Evolutionary conservation across 768 basidiomycete genomes (phyloP).

Genomic region (Podaxis sp.): DNA sequence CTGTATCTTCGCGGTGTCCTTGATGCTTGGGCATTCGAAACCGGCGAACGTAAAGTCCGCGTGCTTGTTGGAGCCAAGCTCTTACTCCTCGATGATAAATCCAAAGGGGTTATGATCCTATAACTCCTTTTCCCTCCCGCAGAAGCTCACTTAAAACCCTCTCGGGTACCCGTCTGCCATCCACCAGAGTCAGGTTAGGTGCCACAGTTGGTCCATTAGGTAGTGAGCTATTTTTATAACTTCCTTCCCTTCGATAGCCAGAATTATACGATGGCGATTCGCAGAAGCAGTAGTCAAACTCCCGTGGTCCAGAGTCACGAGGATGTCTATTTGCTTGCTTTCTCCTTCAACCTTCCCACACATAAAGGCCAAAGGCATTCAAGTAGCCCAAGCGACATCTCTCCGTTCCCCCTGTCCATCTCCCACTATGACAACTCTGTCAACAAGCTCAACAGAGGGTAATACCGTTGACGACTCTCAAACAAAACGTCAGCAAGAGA

Average conservation of each 20-base stretch:
- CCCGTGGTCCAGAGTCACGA: neutral
- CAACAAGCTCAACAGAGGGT: conserved; percentile 1
- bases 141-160: neutral
- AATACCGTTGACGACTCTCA: conserved; percentile 1
- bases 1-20: conserved; percentile 50
- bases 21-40: conserved; percentile 47
- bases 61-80: conserved; percentile 49
- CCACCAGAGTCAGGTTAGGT: neutral
- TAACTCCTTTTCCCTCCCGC: conserved; percentile 18
- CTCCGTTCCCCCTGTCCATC: neutral
- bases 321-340: neutral
- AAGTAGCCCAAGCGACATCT: neutral
- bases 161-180: neutral
- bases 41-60: conserved; percentile 35
- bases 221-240: neutral
- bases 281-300: neutral
- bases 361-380: neutral
- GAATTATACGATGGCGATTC: neutral
- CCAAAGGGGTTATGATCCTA: conserved; percentile 44
- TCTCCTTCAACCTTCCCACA: conserved; percentile 7
- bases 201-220: neutral
- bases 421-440: neutral
- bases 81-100: conserved; percentile 46
- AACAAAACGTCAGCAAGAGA: conserved; percentile 19
- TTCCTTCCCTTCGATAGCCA: neutral